Base-by-base conservation (phyloP, 176 grass and related monocot genomes). In the Carex kokanica region DNA sequence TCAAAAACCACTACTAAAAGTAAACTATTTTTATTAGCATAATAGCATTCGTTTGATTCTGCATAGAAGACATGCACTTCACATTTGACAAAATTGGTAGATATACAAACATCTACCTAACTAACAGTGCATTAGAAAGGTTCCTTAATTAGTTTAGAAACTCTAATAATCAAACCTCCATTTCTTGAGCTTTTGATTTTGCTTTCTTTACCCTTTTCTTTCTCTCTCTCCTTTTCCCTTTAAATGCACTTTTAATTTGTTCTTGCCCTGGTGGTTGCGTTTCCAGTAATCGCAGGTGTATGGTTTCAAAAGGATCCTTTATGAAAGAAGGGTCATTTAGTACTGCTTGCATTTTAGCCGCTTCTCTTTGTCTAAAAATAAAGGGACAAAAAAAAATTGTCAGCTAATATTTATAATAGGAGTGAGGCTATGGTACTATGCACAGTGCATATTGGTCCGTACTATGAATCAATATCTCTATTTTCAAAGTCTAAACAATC, bases 331-430 rank as follows among this genome's bases (percentile, higher is more conserved):
- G 59, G 34, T 81, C 58, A 8, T 64, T 81, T 2, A 81, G n/a
- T 64, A 81, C 79, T 21, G 56, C 79, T 81, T 81, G 79, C 79
- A 81, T 81, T 81, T 59, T 81, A 40, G 79, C n/a, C 25, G 79
- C 36, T 81, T 81, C 79, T 62, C 56, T 81, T 81, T 81, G 34
- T 31, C 79, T 81, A 81, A 3, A 32, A 57, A 17, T 34, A 6
- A 69, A 74, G 41, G 38, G 31, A 51, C 10, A 21, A 24, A 74
- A 74, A n/a, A n/a, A 23, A 24, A 2, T 74, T 74, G 2, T 73
- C 41, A 74, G 29, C n/a, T 51, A 51, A 4, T 4, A 38, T 5
- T 69, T 38, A 2, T 16, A 69, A 8, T 38, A 34, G 36, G 36
- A 38, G 36, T 6, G 36, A 38, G 36, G 36, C 36, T 38, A 38